A percentile compares a stretch with the other conserved stretches of the same genome.
Conservation (phyloP, 2,329 filamentous ascomycete species). For the Pseudocercospora crystallina region DNA sequence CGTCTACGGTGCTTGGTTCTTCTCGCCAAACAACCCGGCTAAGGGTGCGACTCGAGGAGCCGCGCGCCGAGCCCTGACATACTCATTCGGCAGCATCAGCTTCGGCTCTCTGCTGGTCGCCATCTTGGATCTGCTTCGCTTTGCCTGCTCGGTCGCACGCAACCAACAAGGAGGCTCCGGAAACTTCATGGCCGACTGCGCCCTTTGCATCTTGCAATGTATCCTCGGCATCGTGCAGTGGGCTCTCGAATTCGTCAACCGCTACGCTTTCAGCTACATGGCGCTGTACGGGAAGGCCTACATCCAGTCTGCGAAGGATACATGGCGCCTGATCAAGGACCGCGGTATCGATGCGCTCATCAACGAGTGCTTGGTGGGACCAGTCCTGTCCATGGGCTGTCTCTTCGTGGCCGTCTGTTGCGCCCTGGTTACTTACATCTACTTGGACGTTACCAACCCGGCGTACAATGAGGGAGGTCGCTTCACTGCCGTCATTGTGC, state of each 20-base stretch:
- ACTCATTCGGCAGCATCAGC: conserved; percentile 88
- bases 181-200: conserved; percentile 64
- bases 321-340: conserved; percentile 63
- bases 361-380: conserved; percentile 77
- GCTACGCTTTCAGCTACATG: conserved; percentile 69
- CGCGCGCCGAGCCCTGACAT: conserved; percentile 76
- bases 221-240: conserved; percentile 77
- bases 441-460: conserved; percentile 77
- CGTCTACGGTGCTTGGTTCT: conserved; percentile 93
- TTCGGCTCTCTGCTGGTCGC: conserved; percentile 83
- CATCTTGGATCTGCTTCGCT: conserved; percentile 80
- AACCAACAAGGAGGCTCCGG: conserved; percentile 64
- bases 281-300: conserved; percentile 90
- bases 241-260: conserved; percentile 79
- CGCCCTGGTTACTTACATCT: conserved; percentile 80
- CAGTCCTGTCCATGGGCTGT: conserved; percentile 56
- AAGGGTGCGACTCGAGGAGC: conserved; percentile 80
- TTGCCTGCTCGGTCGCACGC: conserved; percentile 76
- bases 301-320: conserved; percentile 81
- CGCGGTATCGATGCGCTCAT: conserved; percentile 87
- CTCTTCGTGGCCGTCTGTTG: conserved; percentile 82
- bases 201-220: conserved; percentile 76
- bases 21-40: conserved; percentile 68
- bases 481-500: conserved; percentile 76
- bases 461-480: conserved; percentile 67